Evolutionary conservation across 257 asterid genomes (phyloP).

Genomic region (Scutellaria galericulata): DNA sequence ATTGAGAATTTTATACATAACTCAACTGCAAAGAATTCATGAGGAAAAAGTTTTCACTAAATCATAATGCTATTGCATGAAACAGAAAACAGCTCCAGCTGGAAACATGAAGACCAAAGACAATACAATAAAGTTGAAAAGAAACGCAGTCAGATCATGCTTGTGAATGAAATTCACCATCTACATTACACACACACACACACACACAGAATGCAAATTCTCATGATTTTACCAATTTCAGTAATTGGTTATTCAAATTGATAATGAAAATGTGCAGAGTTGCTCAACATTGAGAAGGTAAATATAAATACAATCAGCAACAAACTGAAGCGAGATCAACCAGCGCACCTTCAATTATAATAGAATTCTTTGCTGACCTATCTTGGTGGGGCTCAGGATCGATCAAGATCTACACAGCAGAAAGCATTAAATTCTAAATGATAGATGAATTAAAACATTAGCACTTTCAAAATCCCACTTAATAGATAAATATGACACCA

Average conservation of each 20-base stretch:
- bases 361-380: conserved; percentile 39
- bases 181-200: neutral
- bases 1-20: neutral
- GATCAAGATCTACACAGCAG: conserved; percentile 54
- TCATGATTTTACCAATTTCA: neutral
- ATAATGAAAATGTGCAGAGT: neutral
- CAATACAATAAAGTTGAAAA: neutral
- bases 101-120: neutral
- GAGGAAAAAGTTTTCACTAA: neutral
- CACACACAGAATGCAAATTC: neutral
- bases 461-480: neutral
- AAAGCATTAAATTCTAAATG: conserved; percentile 17
- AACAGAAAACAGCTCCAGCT: neutral
- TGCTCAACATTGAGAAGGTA: no score
- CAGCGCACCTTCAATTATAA: conserved; percentile 60
- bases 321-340: conserved; percentile 22
- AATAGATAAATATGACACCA: neutral
- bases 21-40: neutral
- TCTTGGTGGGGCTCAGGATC: conserved; percentile 46
- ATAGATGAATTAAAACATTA: neutral
- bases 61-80: neutral
- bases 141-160: neutral
- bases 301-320: neutral
- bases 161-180: conserved; percentile 10
- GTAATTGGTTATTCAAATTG: neutral